These are phyloP conservation scores for Colletotrichum abscissum DNA, from an alignment of 2,329 filamentous ascomycete species.

Conservation along the genomic window DNA sequence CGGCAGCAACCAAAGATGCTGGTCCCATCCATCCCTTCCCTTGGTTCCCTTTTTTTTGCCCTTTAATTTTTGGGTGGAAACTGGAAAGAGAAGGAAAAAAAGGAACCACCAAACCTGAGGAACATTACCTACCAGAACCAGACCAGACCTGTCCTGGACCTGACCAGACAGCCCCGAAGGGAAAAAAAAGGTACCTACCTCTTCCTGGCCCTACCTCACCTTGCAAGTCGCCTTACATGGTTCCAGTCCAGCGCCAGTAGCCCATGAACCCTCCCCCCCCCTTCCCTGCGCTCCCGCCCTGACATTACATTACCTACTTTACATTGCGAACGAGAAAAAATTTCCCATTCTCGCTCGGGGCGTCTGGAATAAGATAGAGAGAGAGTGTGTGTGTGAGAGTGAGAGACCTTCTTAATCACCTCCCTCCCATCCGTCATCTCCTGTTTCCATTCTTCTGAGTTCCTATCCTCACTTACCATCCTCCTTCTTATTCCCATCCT, in stretches of 20 bases:
- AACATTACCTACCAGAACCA: conserved; percentile 15
- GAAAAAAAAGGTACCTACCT: neutral
- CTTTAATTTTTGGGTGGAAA: conserved; percentile 33
- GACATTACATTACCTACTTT: conserved; percentile 33
- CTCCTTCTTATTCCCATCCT: conserved; percentile 8
- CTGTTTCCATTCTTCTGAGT: conserved; percentile 14
- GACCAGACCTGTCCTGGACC: neutral
- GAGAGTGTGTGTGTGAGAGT: no score
- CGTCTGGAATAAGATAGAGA: conserved; percentile 30
- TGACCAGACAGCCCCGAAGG: neutral
- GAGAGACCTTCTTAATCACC: conserved; percentile 26
- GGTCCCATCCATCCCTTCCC: conserved; percentile 9
- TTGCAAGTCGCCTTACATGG: conserved; percentile 7
- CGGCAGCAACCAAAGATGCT: conserved; percentile 4
- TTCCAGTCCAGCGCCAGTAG: conserved; percentile 4
- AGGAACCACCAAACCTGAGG: conserved; percentile 30
- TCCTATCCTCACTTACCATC: conserved; percentile 23
- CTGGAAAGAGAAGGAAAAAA: conserved; percentile 27
- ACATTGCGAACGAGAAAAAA: conserved; percentile 33
- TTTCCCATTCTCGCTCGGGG: conserved; percentile 34
- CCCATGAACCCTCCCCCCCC: conserved; percentile 32
- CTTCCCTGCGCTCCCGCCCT: conserved; percentile 33
- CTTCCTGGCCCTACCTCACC: neutral
- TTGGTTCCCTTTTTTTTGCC: conserved; percentile 30
- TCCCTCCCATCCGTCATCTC: conserved; percentile 28